phyloP scores from a whole-genome alignment of 441 rosid species.

The Eugenia klotzschiana region DNA sequence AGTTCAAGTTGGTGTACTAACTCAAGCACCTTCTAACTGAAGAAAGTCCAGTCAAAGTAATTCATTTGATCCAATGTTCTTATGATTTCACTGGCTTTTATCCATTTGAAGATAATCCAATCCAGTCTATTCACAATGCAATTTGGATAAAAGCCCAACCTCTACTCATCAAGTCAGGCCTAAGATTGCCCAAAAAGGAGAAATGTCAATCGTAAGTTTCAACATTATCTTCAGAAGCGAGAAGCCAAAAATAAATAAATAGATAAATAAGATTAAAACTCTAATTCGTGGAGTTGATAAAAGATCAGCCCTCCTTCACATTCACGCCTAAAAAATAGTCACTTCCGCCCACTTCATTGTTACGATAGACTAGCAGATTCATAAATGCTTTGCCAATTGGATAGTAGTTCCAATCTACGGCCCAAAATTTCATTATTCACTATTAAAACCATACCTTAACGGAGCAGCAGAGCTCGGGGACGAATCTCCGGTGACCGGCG shows the following conservation, averaged over 20 bases:
- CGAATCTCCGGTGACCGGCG: conserved; percentile 43
- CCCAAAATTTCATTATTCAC: not conserved
- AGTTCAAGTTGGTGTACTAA: not conserved
- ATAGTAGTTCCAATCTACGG: not conserved
- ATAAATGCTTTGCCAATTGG: not conserved
- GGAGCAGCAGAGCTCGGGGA: conserved; percentile 60
- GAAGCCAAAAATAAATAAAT: not conserved
- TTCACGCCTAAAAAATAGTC: not conserved
- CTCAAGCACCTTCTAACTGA: not conserved
- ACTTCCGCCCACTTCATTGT: not conserved
- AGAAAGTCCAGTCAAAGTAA: not conserved
- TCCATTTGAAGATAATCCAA: not conserved
- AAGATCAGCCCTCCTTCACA: not conserved
- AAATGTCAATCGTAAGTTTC: not conserved
- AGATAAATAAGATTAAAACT: not conserved
- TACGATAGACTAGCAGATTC: not conserved
- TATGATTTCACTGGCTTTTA: not conserved
- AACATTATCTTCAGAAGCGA: not conserved
- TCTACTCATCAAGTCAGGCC: not conserved
- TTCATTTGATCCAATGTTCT: not conserved
- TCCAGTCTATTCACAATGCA: not conserved
- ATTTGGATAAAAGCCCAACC: not conserved
- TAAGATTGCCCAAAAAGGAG: not conserved
- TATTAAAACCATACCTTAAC: conserved; percentile 35
- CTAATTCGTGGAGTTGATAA: not conserved